Base-by-base conservation (phyloP, 257 asterid species). In the Solanum okadae region DNA sequence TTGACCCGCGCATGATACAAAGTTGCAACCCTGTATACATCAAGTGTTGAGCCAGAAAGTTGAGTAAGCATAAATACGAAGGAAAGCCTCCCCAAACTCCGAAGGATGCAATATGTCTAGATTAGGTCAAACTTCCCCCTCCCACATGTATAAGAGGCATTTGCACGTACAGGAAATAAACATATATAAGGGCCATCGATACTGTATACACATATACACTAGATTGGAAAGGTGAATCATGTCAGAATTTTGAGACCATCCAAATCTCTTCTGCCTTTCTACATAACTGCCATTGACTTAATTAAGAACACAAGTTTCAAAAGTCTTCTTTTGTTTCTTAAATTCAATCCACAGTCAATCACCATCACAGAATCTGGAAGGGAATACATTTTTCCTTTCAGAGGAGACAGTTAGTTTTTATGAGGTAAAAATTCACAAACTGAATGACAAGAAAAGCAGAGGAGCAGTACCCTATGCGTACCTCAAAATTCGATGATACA, bases 401-500 rank as follows among this genome's bases (percentile, higher is more conserved):
- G 61, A 13, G 63, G n/a, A 77, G 18, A 44, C 67, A 44, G 65
- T 18, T 25, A 46, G 40, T 10, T 25, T 59, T 42, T 78, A 44
- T 46, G 67, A 79, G 85, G 85, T 46, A 27, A 42, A 27, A 79
- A 27, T 44, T 79, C 85, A 79, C 85, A 44, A 79, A 79, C 85
- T 44, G 85, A 46, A 44, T 27, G 40, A 27, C 40, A 44, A 44
- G 85, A 79, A 78, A 79, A 79, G 67, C 40, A 67, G 82, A 86
- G 25, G 84, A 86, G 72, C 38, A 33, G 61, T 86, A 86, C 12
- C 67, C 42, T 33, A 86, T 72, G 68, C 49, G 1, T 94, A 97
- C 99, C 98, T 97, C 99, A 93, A 97, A 96, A 91, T 96, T 97
- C 34, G 99, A 97, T 91, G 99, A 97, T 88, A 97, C 98, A 49